Percentiles rank a stretch among this genome's conserved stretches.
phyloP scores from a whole-genome alignment of 1,284 basidiomycete genomes.

The Fomitiporia mediterranea region DNA sequence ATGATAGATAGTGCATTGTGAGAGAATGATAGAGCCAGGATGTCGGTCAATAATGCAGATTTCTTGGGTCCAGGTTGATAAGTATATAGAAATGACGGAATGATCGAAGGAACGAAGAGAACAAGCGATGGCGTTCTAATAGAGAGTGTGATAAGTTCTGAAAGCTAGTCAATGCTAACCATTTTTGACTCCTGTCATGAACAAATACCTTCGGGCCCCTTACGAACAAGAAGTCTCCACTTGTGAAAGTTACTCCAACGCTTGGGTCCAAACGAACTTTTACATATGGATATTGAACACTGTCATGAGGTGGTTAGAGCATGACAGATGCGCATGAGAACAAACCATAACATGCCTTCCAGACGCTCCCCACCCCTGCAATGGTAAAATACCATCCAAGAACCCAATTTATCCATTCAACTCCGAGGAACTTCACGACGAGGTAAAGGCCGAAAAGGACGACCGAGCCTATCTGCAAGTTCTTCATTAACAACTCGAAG shows the following conservation, averaged over 20 bases:
- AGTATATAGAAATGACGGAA: slow-evolving; percentile 68
- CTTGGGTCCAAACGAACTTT: slow-evolving; percentile 41
- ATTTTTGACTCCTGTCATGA: slow-evolving; percentile 11
- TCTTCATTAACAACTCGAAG: slow-evolving; percentile 10
- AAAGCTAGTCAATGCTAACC: not conserved
- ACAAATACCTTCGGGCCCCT: slow-evolving; percentile 41
- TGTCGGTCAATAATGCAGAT: slow-evolving; percentile 74
- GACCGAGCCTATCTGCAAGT: slow-evolving; percentile 56
- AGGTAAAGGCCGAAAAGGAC: slow-evolving; percentile 65
- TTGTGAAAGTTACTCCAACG: slow-evolving; percentile 53
- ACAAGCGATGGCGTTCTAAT: slow-evolving; percentile 60
- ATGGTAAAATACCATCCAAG: slow-evolving; percentile 75
- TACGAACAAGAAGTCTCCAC: slow-evolving; percentile 39
- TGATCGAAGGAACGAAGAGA: slow-evolving; percentile 58
- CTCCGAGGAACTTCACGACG: slow-evolving; percentile 73
- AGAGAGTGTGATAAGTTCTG: slow-evolving; percentile 46
- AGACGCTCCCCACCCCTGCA: slow-evolving; percentile 60
- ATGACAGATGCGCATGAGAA: not conserved
- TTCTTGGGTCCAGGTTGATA: slow-evolving; percentile 46
- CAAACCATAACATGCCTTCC: slow-evolving; percentile 45
- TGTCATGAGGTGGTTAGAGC: slow-evolving; percentile 27
- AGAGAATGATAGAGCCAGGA: slow-evolving; percentile 82
- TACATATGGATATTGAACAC: slow-evolving; percentile 47
- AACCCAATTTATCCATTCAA: slow-evolving; percentile 77
- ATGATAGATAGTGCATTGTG: slow-evolving; percentile 80